Evolutionary conservation across 352 stramenopile genomes (phyloP), one percentile per base, ranked within the genome.

Genomic region (Albugo candida): DNA sequence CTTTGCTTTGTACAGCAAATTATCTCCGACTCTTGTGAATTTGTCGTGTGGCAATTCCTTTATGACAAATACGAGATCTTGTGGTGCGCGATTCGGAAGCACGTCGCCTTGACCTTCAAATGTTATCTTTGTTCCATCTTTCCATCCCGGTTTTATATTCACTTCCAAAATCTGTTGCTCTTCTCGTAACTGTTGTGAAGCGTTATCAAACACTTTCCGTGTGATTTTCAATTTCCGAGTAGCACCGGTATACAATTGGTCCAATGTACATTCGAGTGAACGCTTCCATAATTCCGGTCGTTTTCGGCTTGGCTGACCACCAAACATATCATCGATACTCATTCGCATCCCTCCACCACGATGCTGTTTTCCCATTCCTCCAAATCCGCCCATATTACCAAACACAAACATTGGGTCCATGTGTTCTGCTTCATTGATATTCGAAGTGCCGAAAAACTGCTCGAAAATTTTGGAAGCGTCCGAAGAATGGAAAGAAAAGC

Each of bases 21-120:
- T 78, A 65, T 98, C 88, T 3, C 88, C 86, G 21, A 97, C 86
- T 13, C 94, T 81, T 56, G 87, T 78, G 60, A 96, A 98, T 36
- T 92, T 79, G 41, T 80, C 64, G 60, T 97, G 79, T 16, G 72
- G 59, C 50, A 88, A 79, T 56, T 97, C 73, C 16, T 88, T 74
- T 47, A 98, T 81, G 8, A 97, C 61, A 51, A 98, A 96, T 52
- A 97, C 80, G 48, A 98, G 80, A 61, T 98, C 88, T 53, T 96
- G 93, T 4, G 94, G 64, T 27, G 82, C 82, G 27, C 92, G 83
- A 16, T 91, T 85, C 13, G 92, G 85, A 13, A 94, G 47, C 52
- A 83, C 62, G 47, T 97, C 91, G 18, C 74, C 79, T 53, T 92
- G 64, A 20, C 83, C 75, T 64, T 97, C 93, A 59, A 97, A 99